Evolutionary conservation across 257 asterid genomes (phyloP).

Genomic region (Ocimum tenuiflorum): DNA sequence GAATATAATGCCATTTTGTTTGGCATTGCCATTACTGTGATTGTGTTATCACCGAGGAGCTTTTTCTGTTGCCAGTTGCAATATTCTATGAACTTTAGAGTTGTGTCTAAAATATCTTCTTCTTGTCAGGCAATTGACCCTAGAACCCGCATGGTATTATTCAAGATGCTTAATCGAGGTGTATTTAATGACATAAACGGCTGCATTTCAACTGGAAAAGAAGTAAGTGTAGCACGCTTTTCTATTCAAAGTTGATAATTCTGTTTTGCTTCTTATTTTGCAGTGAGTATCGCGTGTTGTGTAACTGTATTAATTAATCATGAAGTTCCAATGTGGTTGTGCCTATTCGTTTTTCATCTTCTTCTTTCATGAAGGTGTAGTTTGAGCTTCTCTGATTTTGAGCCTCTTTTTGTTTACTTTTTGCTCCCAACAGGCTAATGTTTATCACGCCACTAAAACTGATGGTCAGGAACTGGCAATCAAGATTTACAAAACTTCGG

Average conservation of each 20-base stretch:
- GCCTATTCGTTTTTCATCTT: not conserved
- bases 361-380: not conserved
- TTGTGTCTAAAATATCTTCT: slow-evolving; percentile 15
- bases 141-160: slow-evolving; percentile 92
- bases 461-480: slow-evolving; percentile 86
- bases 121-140: slow-evolving; percentile 90
- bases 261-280: not conserved
- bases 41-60: not conserved
- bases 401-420: slow-evolving; percentile 4
- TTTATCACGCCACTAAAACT: slow-evolving; percentile 84
- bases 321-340: no score
- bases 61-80: not conserved
- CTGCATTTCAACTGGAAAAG: slow-evolving; percentile 99
- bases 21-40: not conserved
- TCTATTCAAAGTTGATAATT: not conserved
- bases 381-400: not conserved
- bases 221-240: slow-evolving; percentile 38
- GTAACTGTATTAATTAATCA: no score
- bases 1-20: not conserved
- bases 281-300: not conserved
- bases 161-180: slow-evolving; percentile 84
- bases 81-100: not conserved
- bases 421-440: slow-evolving; percentile 67
- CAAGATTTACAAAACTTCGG: slow-evolving; percentile 88
- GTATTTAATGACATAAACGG: slow-evolving; percentile 83